Evolutionary conservation across 306 rosid genomes (phyloP), one percentile per base, ranked within the genome.

Genomic region (Acacia crassicarpa): DNA sequence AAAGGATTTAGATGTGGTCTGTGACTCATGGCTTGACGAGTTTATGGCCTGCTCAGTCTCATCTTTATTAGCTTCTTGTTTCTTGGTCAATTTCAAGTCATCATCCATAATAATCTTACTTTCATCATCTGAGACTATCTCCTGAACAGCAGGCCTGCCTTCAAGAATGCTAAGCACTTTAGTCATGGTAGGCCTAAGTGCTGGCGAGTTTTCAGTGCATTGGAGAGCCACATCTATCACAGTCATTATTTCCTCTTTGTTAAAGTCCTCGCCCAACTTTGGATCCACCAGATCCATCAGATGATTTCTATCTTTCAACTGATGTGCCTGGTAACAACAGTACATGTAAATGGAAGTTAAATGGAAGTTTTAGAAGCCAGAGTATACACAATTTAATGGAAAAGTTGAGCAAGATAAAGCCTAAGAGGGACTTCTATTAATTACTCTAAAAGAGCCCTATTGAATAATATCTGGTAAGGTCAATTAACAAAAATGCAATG

Each of bases 131-230:
- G 22, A 41, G 13, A 72, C 51, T 56, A 49, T 38, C 22, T 86
- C 85, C 48, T 62, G 33, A 59, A 81, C 62, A 56, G 23, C 38
- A 41, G 23, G 54, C 78, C 72, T 81, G 10, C 85, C 85, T 86
- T 86, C 85, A 49, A 66, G 71, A 38, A 66, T 66, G 23, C 71
- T 33, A 15, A 66, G 13, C 13, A 66, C 45, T 33, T 56, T n/a
- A 56, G 63, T 9, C 66, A 59, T 59, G 16, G 33, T 59, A 59
- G 66, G 66, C 66, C 66, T 59, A 10, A 22, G 33, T 23, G 6
- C 13, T 22, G 66, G 66, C 11, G 66, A 59, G 66, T 59, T 59
- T 8, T 59, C 33, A 23, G 66, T 59, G 16, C 33, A 59, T 23
- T 9, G 16, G 66, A 59, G 35, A 59, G 33, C 16, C 66, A 59